Evolutionary conservation across 1,284 basidiomycete genomes (phyloP), one percentile per base, ranked within the genome.

Genomic region (Boletus mariae): DNA sequence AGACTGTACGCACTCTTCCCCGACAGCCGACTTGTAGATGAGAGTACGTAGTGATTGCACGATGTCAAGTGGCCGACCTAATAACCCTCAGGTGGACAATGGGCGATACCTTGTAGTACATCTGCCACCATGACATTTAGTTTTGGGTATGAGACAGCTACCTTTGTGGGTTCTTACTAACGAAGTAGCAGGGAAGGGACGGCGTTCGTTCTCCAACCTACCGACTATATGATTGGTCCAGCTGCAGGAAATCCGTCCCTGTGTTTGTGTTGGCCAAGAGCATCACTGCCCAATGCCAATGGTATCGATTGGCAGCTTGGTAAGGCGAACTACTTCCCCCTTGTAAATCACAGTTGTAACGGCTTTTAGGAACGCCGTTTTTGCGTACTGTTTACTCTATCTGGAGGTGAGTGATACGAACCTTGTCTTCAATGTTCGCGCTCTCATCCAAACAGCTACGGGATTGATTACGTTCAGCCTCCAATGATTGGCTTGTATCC

Each of bases 251-350:
- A 86, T 59, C 83, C 87, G 0, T 76, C 79, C 47, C 71, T 92
- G 44, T 95, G 92, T 68, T 71, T 94, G 31, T 79, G 90, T 13
- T 95, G 92, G 92, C 92, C 92, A 0, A 75, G 77, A 51, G 91
- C 88, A 1, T 69, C 72, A 13, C 74, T 82, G 4, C 85, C 87
- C 0, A 84, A 77, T 49, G 67, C 84, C 11, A 87, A 92, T 67
- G 92, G 90, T 3, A 80, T 94, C 42, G 91, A 92, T 66, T 95
- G 92, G 92, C 87, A 92, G 67, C 74, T 94, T 52, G 85, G 85
- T 82, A 63, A 43, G 53, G 46, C 7, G 5, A 12, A 11, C 7
- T 12, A 28, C 17, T 37, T 0, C 1, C 46, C 20, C n/a, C 34
- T n/a, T 20, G 8, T 34, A 15, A 17, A 23, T 12, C 12, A 8